These are phyloP conservation scores for Hsuehochloa calcarea DNA, from an alignment of 176 grass and related monocot genomes.

Conservation along the genomic window DNA sequence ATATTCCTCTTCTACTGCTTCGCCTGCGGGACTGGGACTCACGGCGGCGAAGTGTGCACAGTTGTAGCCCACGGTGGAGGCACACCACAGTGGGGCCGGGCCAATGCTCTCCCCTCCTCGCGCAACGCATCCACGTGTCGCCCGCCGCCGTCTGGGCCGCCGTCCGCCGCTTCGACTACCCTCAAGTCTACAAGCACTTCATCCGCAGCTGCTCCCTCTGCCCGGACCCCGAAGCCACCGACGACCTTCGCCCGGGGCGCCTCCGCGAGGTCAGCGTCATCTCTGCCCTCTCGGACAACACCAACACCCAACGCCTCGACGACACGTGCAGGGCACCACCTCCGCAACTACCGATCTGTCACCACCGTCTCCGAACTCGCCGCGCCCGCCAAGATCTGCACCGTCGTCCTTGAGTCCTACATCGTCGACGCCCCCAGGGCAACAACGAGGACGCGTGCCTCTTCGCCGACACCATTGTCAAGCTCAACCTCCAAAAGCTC, in stretches of 20 bases:
- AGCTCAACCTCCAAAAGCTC: conserved; percentile 99
- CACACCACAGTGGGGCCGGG: conserved; percentile 67
- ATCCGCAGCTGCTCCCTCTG: conserved; percentile 77
- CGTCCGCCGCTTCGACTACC: conserved; percentile 81
- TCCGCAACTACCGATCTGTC: conserved; percentile 76
- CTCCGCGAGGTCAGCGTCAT: conserved; percentile 85
- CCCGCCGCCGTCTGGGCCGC: conserved; percentile 66
- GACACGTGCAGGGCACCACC: conserved; percentile 64
- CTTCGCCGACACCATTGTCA: conserved; percentile 89
- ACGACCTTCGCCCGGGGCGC: conserved; percentile 58
- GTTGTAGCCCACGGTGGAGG: conserved; percentile 56
- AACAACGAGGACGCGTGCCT: conserved; percentile 84
- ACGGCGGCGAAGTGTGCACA: conserved; percentile 57
- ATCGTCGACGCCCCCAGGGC: conserved; percentile 77
- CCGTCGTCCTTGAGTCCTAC: conserved; percentile 92
- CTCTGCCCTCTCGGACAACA: conserved; percentile 85
- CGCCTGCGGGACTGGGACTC: conserved; percentile 49
- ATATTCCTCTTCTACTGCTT: too few relatives aligned
- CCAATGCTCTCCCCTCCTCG: conserved; percentile 80
- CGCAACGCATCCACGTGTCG: conserved; percentile 79
- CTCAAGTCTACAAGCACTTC: conserved; percentile 99
- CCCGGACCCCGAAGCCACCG: conserved; percentile 45
- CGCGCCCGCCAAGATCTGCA: conserved; percentile 55
- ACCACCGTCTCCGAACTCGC: conserved; percentile 74
- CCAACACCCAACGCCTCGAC: conserved; percentile 88